These are phyloP conservation scores for Suhomyces yuchorum DNA, from an alignment of 1,139 yeast species.

Conservation along the genomic window DNA sequence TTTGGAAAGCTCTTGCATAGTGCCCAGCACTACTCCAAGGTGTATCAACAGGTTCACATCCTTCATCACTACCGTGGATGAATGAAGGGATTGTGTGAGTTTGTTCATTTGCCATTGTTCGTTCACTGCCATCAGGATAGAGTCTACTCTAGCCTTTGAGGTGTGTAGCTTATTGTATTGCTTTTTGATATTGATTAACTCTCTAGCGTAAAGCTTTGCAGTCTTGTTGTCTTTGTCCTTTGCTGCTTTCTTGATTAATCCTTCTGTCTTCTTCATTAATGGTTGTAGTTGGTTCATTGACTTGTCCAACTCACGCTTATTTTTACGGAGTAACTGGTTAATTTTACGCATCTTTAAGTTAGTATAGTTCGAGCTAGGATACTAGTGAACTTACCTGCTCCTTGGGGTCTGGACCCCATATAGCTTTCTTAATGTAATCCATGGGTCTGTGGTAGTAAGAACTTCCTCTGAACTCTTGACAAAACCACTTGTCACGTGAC, in stretches of 20 bases:
- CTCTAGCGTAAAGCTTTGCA: conserved; percentile 80
- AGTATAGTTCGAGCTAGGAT: conserved; percentile 18
- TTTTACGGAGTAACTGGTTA: conserved; percentile 78
- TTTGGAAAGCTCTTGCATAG: conserved; percentile 84
- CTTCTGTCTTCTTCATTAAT: conserved; percentile 73
- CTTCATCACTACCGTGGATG: conserved; percentile 80
- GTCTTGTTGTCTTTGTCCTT: conserved; percentile 74
- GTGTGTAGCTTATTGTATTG: conserved; percentile 75
- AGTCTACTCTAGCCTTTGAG: conserved; percentile 83
- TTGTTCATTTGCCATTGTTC: conserved; percentile 90
- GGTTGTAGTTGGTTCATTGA: conserved; percentile 67
- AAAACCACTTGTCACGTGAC: neutral
- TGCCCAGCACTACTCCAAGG: conserved; percentile 77
- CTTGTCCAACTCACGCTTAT: conserved; percentile 79
- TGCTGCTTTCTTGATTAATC: conserved; percentile 73
- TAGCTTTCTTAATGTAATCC: conserved; percentile 78
- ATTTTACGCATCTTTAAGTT: conserved; percentile 69
- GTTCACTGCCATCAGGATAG: conserved; percentile 84
- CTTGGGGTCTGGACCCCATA: conserved; percentile 95
- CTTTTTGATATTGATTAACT: conserved; percentile 70
- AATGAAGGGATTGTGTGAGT: conserved; percentile 77
- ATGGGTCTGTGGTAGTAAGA: conserved; percentile 29
- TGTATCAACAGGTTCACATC: conserved; percentile 81
- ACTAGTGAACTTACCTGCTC: conserved; percentile 60
- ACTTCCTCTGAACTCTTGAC: neutral